Percentiles rank a stretch among this genome's conserved stretches.
Evolutionary conservation across 2,329 filamentous ascomycete species (phyloP).

Genomic region (Gremmenia infestans): DNA sequence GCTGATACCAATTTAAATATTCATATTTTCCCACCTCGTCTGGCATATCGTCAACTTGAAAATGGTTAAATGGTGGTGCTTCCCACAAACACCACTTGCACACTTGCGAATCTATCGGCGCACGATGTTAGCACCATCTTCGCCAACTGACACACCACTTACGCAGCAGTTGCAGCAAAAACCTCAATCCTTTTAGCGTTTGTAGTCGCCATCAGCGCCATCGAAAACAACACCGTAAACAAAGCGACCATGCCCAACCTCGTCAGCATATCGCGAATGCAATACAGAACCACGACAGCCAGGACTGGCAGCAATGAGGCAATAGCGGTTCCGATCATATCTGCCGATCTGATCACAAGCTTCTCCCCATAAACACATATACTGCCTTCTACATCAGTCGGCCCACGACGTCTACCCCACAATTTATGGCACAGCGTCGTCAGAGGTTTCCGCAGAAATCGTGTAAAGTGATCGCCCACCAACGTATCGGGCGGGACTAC

Average conservation of each 20-base stretch:
- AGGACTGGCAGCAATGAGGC: neutral
- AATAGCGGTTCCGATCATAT: neutral
- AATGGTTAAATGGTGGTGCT: neutral
- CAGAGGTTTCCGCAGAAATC: neutral
- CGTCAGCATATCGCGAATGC: neutral
- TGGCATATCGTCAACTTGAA: too few species aligned
- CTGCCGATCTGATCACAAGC: neutral
- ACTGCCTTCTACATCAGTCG: neutral
- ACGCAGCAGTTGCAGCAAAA: constrained; percentile 17
- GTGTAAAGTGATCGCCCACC: neutral
- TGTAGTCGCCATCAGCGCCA: constrained; percentile 13
- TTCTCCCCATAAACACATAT: neutral
- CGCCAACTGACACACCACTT: neutral
- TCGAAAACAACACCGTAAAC: constrained; percentile 16
- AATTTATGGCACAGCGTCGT: neutral
- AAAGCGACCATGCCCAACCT: constrained; percentile 13
- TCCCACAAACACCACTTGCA: constrained; percentile 14
- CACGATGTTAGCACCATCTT: too few species aligned
- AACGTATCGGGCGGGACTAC: neutral
- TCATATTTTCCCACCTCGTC: too few species aligned
- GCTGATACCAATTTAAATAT: too few species aligned
- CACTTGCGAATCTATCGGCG: constrained; percentile 4
- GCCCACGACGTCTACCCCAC: neutral
- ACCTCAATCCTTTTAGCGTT: constrained; percentile 15
- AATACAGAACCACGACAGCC: constrained; percentile 5